Percentiles rank a stretch among this genome's conserved stretches.
Evolutionary conservation across 495 filamentous ascomycete species (phyloP).

Genomic region (Lasiosphaeria ovina): DNA sequence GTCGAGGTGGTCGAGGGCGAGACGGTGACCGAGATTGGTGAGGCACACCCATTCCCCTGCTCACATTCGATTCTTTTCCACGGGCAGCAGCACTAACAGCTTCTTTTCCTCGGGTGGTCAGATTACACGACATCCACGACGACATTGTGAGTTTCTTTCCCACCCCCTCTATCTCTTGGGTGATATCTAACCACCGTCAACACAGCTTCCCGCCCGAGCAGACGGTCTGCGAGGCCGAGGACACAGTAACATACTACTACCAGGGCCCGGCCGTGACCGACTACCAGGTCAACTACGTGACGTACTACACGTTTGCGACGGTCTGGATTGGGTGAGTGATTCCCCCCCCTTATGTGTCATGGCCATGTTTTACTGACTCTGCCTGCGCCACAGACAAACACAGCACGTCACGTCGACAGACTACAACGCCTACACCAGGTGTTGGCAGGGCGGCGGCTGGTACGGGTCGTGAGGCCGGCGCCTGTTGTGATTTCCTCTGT

Average conservation of each 20-base stretch:
- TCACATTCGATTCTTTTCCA: background rate
- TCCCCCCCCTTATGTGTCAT: background rate
- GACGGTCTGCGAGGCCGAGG: slow-evolving; percentile 28
- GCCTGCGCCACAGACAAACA: slow-evolving; percentile 20
- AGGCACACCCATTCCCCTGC: background rate
- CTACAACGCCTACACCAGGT: slow-evolving; percentile 26
- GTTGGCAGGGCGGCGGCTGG: slow-evolving; percentile 25
- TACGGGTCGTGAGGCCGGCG: slow-evolving; percentile 14
- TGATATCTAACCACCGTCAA: background rate
- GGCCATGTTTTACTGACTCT: background rate
- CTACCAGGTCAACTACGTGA: slow-evolving; percentile 26
- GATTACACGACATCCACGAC: slow-evolving; percentile 24
- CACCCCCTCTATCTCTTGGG: background rate
- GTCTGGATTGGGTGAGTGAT: slow-evolving; percentile 29
- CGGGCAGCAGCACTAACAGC: background rate
- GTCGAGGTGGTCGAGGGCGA: slow-evolving; percentile 16
- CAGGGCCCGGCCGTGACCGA: slow-evolving; percentile 26
- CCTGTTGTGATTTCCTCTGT: no score
- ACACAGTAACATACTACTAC: slow-evolving; percentile 26
- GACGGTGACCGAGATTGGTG: slow-evolving; percentile 24
- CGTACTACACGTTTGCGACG: slow-evolving; percentile 28
- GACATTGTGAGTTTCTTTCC: slow-evolving; percentile 18
- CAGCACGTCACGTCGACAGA: slow-evolving; percentile 22
- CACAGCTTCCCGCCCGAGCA: slow-evolving; percentile 20
- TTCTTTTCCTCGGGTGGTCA: background rate